Base-by-base conservation (phyloP, 805 yeast species). In the Monosporozyma servazzii region DNA sequence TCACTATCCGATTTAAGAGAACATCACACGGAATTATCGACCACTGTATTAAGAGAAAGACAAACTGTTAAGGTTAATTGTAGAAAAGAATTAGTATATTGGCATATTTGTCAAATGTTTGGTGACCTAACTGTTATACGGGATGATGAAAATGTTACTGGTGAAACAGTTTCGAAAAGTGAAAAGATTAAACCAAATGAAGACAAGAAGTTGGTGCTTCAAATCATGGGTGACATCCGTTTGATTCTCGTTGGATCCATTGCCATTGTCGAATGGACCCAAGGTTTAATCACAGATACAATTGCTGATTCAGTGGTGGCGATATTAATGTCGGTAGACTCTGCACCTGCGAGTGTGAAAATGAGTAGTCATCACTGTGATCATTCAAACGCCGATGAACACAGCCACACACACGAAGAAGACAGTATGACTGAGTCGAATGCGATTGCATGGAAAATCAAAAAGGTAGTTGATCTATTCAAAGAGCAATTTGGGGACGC, bases 81-180 rank as follows among this genome's bases (percentile, higher is more conserved):
- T 4, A 86, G 86, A 44, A 78, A 86, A 33, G 85, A 86, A 45
- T 73, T 93, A 52, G 80, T 93, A 53, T 77, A 79, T 54, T 93
- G 95, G 89, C 98, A 93, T 64, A 76, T 93, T 52, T 80, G 84
- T 53, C 98, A 90, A 64, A 93, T 93, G 99, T 93, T 91, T 75
- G 98, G 97, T 1, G 79, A 75, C 61, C 78, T 89, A 4, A 81
- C 83, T 45, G 77, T 87, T 2, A 51, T 81, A 3, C 74, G 73
- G 49, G 88, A 82, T 56, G 82, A 79, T 50, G 75, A 72, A n/a
- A 61, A 64, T 40, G 52, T 67, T 11, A 62, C 69, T 1, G 54
- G 49, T 47, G 49, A 18, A 54, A 46, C 33, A 9, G 69, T 66
- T 21, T 64, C 61, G 37, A 71, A 75, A 8, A 43, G 49, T 3